These are phyloP conservation scores for Aspergillus aculeatinus DNA, from an alignment of 2,329 filamentous ascomycete species.

Conservation along the genomic window DNA sequence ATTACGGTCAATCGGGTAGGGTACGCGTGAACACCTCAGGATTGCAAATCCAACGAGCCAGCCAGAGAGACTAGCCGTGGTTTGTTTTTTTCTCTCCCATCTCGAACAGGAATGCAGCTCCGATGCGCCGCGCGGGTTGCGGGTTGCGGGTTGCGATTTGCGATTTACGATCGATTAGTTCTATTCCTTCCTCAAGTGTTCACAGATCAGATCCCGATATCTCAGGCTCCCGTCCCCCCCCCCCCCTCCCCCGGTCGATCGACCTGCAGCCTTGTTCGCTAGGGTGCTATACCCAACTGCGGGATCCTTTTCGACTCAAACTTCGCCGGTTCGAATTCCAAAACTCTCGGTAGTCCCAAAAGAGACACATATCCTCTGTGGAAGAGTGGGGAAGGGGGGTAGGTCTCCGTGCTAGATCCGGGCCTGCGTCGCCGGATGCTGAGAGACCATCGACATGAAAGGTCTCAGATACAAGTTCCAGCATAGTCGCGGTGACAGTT, in stretches of 20 bases:
- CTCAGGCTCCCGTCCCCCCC: not conserved
- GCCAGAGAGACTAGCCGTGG: not conserved
- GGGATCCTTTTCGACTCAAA: not conserved
- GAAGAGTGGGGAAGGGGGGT: not conserved
- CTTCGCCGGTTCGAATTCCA: not conserved
- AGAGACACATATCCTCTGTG: not conserved
- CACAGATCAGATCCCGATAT: slow-evolving; percentile 4
- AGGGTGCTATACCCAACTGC: not conserved
- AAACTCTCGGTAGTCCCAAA: not conserved
- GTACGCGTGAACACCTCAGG: not conserved
- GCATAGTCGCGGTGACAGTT: no score
- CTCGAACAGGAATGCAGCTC: not conserved
- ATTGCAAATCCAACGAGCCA: not conserved
- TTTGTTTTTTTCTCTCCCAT: not conserved
- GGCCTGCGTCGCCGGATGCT: not conserved
- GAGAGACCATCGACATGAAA: no score
- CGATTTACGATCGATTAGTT: not conserved
- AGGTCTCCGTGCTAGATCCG: not conserved
- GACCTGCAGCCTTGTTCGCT: not conserved
- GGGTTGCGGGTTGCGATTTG: no score
- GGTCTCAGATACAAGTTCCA: no score
- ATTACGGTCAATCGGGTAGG: not conserved
- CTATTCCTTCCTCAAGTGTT: not conserved
- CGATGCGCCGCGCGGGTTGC: not conserved
- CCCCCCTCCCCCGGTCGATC: not conserved